Conservation (phyloP, 768 basidiomycete species). For the Kwoniella sp. region DNA sequence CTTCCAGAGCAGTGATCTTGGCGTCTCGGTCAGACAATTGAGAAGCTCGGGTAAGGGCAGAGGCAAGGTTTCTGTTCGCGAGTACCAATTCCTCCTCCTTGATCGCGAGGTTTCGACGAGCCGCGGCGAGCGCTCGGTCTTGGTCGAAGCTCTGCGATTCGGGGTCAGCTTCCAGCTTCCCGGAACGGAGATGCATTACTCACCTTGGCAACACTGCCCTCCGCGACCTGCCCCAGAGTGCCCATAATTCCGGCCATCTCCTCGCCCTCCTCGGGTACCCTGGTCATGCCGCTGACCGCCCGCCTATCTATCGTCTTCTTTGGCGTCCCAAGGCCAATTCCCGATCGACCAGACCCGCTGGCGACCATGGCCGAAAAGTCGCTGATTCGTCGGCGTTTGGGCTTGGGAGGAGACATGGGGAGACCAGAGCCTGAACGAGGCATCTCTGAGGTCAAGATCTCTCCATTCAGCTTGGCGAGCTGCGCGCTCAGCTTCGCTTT, state of each 20-base stretch:
- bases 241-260: constrained; percentile 26
- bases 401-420: constrained; percentile 28
- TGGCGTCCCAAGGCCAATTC: constrained; percentile 37
- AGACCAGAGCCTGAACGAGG: constrained; percentile 32
- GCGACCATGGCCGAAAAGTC: constrained; percentile 36
- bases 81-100: constrained; percentile 37
- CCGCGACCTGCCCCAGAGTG: constrained; percentile 15
- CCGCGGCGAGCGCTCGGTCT: constrained; percentile 34
- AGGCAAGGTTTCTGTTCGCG: constrained; percentile 21
- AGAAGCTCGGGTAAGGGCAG: constrained; percentile 15
- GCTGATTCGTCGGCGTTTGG: constrained; percentile 52
- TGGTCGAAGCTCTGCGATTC: constrained; percentile 35
- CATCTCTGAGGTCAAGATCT: constrained; percentile 48
- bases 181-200: too few species aligned
- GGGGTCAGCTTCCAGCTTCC: neutral
- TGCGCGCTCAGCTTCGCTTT: constrained; percentile 42
- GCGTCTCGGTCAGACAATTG: constrained; percentile 15
- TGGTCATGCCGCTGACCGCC: constrained; percentile 47
- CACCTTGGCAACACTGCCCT: constrained; percentile 13
- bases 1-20: constrained; percentile 4
- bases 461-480: constrained; percentile 51
- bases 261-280: constrained; percentile 38
- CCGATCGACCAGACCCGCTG: constrained; percentile 19
- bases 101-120: constrained; percentile 30
- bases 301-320: constrained; percentile 31